These are phyloP conservation scores for Hygrophila difformis DNA, from an alignment of 257 asterid species.

Conservation along the genomic window DNA sequence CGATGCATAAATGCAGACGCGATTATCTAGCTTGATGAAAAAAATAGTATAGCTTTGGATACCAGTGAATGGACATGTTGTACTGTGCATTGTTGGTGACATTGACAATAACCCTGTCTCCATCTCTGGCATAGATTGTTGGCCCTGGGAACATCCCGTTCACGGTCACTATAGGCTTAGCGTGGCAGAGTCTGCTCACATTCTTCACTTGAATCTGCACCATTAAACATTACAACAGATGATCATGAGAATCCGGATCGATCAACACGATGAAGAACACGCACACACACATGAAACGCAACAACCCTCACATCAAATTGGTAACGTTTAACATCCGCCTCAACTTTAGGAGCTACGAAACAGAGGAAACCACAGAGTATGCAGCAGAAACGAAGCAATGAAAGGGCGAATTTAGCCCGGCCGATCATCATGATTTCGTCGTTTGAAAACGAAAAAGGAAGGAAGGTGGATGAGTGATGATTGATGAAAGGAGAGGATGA, in stretches of 20 bases:
- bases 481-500: constrained; percentile 4
- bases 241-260: no score
- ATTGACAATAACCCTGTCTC: constrained; percentile 45
- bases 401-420: not conserved
- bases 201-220: constrained; percentile 40
- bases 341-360: constrained; percentile 18
- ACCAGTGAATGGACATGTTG: constrained; percentile 66
- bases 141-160: constrained; percentile 62
- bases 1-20: no score
- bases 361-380: constrained; percentile 22
- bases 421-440: constrained; percentile 28
- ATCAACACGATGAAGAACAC: no score
- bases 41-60: not conserved
- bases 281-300: not conserved
- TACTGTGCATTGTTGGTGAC: constrained; percentile 54
- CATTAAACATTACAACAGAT: no score
- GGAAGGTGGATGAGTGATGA: not conserved
- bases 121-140: constrained; percentile 45
- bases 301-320: constrained; percentile 45
- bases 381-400: not conserved
- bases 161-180: constrained; percentile 55
- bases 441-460: no score
- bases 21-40: no score
- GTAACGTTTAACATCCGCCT: constrained; percentile 38
- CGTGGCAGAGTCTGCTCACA: constrained; percentile 61